Conservation (phyloP, 2,329 filamentous ascomycete genomes). For the Leptodontidium sp. region DNA sequence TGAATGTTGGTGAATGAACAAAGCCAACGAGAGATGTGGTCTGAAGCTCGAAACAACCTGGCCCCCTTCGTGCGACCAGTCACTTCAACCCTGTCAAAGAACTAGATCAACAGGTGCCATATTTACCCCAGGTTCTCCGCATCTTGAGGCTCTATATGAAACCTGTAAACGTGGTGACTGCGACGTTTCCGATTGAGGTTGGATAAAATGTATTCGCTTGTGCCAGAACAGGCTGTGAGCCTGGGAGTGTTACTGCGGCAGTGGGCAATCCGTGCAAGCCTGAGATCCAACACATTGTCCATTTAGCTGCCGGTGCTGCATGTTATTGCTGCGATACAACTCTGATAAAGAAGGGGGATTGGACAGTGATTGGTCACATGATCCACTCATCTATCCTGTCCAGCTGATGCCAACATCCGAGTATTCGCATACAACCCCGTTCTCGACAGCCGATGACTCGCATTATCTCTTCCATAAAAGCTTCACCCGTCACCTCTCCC, state of each 20-base stretch:
- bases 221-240: too few relatives aligned
- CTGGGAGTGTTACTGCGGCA: too few relatives aligned
- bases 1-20: background rate
- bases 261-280: too few relatives aligned
- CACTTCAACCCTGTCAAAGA: background rate
- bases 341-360: background rate
- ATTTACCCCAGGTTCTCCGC: background rate
- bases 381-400: background rate
- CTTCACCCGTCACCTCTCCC: too few relatives aligned
- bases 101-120: background rate
- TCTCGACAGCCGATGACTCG: background rate
- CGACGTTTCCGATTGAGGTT: background rate
- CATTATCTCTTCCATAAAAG: slow-evolving; percentile 39
- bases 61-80: background rate
- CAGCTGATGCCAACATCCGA: slow-evolving; percentile 3
- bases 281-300: too few relatives aligned
- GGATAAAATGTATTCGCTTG: background rate
- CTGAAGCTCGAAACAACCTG: background rate
- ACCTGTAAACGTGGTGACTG: background rate
- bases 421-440: background rate
- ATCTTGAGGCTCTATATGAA: background rate
- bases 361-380: background rate
- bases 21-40: background rate
- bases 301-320: too few relatives aligned
- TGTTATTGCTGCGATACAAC: background rate